Evolutionary conservation across 345 rosid genomes (phyloP), one percentile per base, ranked within the genome.

Genomic region (Diplotaxis tenuifolia): DNA sequence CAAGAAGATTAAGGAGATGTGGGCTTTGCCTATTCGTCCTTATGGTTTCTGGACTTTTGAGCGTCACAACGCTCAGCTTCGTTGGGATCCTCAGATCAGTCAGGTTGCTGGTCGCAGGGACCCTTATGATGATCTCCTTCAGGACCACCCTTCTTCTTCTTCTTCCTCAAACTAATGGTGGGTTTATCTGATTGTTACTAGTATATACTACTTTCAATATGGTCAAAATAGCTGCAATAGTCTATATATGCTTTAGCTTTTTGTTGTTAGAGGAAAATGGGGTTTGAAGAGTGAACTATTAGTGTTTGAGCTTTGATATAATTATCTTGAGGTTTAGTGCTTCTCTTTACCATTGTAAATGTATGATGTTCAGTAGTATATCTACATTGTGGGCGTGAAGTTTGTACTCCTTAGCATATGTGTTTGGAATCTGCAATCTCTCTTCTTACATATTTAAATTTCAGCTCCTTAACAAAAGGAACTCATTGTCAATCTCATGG

Each of bases 11-110:
- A 96, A 92, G 82, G 98, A 96, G 87, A 96, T 92, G 98, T 92
- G 98, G 98, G 89, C 88, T 67, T 86, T 71, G 8, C 99, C 99
- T 23, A 70, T 96, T 49, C 96, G 99, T 14, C 99, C 99, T 28
- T 92, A 96, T 40, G 99, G 99, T 2, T 92, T 92, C 71, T 90
- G 97, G 98, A 96, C 98, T 0, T 92, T 96, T 60, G 98, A 92
- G 78, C 89, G 98, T 50, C 97, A 92, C 77, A 96, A 96, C 34
- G 81, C 96, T 12, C 99, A 96, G 82, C 94, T 96, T 40, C 86
- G 86, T 38, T 85, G 94, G 97, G 98, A 92, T 78, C 81, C 98
- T 55, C 92, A 96, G 91, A 96, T 96, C 70, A 92, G 98, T 84
- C 97, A 96, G 79, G 99, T 81, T 0, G 90, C 88, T 7, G 98